Percentiles rank a stretch among this genome's conserved stretches.
phyloP scores from a whole-genome alignment of 2,329 filamentous ascomycete species.

The Penicillium sp. region DNA sequence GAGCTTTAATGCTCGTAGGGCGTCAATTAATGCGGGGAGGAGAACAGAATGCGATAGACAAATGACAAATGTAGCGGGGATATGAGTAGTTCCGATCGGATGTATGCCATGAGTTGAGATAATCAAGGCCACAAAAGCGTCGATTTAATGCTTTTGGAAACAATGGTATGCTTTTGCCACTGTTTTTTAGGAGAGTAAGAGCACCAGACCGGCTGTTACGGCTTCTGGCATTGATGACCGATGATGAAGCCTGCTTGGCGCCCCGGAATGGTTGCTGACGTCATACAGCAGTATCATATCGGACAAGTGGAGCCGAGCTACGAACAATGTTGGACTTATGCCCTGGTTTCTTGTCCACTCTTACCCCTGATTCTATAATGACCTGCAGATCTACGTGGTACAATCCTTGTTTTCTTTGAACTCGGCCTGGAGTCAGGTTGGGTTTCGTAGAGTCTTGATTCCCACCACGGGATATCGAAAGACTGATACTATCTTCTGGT shows the following conservation, averaged over 20 bases:
- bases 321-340: neutral
- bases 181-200: neutral
- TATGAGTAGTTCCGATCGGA: neutral
- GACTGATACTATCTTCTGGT: too few relatives aligned
- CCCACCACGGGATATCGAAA: neutral
- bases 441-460: neutral
- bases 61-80: neutral
- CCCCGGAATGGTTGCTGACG: neutral
- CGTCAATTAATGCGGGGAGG: neutral
- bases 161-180: neutral
- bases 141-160: neutral
- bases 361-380: neutral
- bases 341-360: neutral
- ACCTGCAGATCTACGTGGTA: neutral
- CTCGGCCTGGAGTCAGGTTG: neutral
- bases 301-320: neutral
- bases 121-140: neutral
- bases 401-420: neutral
- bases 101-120: neutral
- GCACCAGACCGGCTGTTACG: neutral
- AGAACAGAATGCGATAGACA: neutral
- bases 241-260: neutral
- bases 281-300: neutral
- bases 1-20: neutral
- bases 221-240: neutral